Base-by-base conservation (phyloP, 345 rosid species). In the Schrenkiella parvula region DNA sequence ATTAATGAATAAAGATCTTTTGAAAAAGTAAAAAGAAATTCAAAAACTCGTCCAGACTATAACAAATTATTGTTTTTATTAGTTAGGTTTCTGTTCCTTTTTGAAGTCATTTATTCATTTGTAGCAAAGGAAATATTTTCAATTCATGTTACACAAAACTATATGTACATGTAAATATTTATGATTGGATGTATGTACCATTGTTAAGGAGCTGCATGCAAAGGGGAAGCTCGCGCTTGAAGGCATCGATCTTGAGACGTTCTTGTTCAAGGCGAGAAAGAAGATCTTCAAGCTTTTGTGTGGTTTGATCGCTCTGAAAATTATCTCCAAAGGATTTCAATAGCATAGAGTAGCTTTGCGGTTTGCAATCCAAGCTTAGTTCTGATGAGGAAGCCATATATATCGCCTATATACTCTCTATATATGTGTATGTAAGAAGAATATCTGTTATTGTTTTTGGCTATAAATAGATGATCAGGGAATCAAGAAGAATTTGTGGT, bases 191-290 rank as follows among this genome's bases (percentile, higher is more conserved):
- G 34, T 48, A 5, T 29, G 69, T 85, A 91, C 99, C 99, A 69
- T 85, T 85, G 66, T 89, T 64, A 80, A 95, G 99, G 80, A 95
- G 99, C 57, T 95, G 98, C 98, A 95, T 92, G 92, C 99, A 95
- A 71, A 95, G 98, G 1, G 99, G 99, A 21, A 95, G 90, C 79
- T 95, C 99, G 7, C 99, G 96, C 79, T 95, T 95, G 84, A 95
- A 90, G 22, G 96, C 99, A 68, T 95, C 99, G 59, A 95, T 92
- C 91, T 95, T 95, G 71, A 87, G 84, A 35, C 96, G 85, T 73
- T 95, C 99, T 64, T 92, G 97, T 60, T 95, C 98, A 18, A 95
- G 98, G 35, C 78, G 86, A 70, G 86, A 70, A 18, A 95, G 89
- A 76, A 87, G 80, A 47, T 95, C 97, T 83, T 92, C 97, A 6